Conservation (phyloP, 345 rosid genomes). For the Heritiera fomes region DNA sequence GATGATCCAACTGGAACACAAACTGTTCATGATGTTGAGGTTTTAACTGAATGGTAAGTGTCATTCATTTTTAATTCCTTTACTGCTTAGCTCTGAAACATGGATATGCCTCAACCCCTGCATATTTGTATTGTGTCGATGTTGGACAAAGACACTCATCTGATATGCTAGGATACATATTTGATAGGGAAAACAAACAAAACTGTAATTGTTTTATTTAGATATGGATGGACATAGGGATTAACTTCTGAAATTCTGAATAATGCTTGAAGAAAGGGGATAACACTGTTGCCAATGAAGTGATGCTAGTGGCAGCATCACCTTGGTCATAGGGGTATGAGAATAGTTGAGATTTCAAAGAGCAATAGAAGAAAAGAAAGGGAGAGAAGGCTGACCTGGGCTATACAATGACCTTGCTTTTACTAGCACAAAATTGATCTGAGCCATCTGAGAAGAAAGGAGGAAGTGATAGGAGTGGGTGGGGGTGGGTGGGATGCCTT, state of each 20-base stretch:
- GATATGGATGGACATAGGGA: neutral
- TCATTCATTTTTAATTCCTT: constrained; percentile 15
- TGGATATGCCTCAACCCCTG: neutral
- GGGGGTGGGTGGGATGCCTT: neutral
- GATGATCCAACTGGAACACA: constrained; percentile 99
- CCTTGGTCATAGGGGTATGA: neutral
- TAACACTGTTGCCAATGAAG: neutral
- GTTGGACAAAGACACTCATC: neutral
- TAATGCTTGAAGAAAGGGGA: neutral
- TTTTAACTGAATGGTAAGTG: constrained; percentile 91
- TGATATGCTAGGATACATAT: neutral
- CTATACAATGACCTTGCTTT: neutral
- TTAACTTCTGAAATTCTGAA: neutral
- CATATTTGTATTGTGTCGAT: neutral
- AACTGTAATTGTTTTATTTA: neutral
- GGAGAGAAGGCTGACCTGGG: neutral
- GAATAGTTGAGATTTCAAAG: neutral
- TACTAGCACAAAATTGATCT: neutral
- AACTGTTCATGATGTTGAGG: constrained; percentile 96
- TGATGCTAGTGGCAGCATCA: neutral
- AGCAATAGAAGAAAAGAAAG: constrained; percentile 8
- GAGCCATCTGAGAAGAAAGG: neutral
- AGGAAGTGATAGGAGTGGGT: neutral
- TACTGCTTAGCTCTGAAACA: constrained; percentile 8
- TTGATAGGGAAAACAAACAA: neutral